Conservation (phyloP, 2,329 filamentous ascomycete species). For the Cercospora beticola region DNA sequence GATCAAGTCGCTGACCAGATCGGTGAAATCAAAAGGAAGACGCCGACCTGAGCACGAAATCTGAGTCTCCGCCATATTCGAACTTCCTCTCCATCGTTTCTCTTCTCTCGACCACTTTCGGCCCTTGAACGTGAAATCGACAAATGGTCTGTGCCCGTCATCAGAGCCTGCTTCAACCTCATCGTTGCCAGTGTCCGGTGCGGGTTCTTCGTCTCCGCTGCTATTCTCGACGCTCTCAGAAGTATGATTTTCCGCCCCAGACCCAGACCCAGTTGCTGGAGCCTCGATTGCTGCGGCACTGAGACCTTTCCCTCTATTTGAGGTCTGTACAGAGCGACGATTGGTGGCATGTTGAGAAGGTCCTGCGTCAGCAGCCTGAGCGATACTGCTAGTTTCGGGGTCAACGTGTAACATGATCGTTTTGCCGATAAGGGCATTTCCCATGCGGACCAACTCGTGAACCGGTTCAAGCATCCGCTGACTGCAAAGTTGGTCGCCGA, state of each 20-base stretch:
- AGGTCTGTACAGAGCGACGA: neutral
- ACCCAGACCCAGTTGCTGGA: neutral
- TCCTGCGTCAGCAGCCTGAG: neutral
- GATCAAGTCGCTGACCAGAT: neutral
- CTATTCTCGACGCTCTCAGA: neutral
- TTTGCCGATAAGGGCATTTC: neutral
- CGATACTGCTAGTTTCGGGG: too few species aligned
- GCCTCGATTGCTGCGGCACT: neutral
- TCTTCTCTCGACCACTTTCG: neutral
- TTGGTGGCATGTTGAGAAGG: neutral
- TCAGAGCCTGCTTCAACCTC: neutral
- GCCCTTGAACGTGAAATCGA: neutral
- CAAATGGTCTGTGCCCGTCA: neutral
- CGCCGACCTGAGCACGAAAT: neutral
- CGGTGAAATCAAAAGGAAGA: neutral
- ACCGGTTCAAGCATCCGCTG: neutral
- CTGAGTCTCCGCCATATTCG: neutral
- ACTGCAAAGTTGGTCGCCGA: neutral
- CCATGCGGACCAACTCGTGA: neutral
- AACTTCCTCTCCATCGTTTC: neutral
- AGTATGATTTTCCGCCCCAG: neutral
- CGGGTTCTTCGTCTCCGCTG: neutral
- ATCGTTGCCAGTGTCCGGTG: neutral
- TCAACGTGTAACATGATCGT: neutral
- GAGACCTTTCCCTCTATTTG: neutral